phyloP scores from a whole-genome alignment of 108 stramenopile genomes.

The Nitzschia palea region DNA sequence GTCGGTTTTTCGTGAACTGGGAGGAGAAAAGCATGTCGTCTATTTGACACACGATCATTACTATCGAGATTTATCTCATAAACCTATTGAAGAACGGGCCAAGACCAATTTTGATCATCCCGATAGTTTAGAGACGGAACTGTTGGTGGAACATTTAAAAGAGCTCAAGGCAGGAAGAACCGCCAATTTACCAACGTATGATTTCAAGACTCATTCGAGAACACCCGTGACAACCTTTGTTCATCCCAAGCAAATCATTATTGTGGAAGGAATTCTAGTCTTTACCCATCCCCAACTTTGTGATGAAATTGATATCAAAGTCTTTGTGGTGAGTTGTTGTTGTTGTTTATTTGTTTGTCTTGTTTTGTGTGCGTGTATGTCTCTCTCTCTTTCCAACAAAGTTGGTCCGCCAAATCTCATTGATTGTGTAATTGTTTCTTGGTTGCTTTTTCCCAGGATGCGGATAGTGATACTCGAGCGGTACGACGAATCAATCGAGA shows the following conservation, averaged over 20 bases:
- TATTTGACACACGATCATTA: slow-evolving; percentile 78
- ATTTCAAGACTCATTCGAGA: slow-evolving; percentile 85
- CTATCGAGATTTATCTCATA: slow-evolving; percentile 74
- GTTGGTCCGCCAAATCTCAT: not conserved
- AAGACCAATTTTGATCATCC: slow-evolving; percentile 95
- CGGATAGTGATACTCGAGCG: slow-evolving; percentile 82
- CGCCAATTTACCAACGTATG: slow-evolving; percentile 87
- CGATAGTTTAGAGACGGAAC: slow-evolving; percentile 86
- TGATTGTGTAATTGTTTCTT: slow-evolving; percentile 4
- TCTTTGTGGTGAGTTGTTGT: slow-evolving; percentile 85
- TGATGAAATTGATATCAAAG: slow-evolving; percentile 86
- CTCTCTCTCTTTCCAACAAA: not conserved
- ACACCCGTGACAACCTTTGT: slow-evolving; percentile 58
- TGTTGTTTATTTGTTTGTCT: slow-evolving; percentile 6
- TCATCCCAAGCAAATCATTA: slow-evolving; percentile 65
- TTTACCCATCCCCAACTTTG: slow-evolving; percentile 73
- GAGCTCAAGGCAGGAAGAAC: slow-evolving; percentile 63
- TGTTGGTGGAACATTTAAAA: slow-evolving; percentile 82
- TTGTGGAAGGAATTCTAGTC: slow-evolving; percentile 94
- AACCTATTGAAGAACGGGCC: slow-evolving; percentile 72
- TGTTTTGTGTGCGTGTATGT: not conserved
- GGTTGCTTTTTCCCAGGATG: slow-evolving; percentile 52
- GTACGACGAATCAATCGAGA: slow-evolving; percentile 87
- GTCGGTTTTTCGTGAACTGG: slow-evolving; percentile 68
- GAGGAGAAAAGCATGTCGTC: slow-evolving; percentile 67